Evolutionary conservation across 768 basidiomycete species (phyloP), one percentile per base, ranked within the genome.

Genomic region (Hericium coralloides): DNA sequence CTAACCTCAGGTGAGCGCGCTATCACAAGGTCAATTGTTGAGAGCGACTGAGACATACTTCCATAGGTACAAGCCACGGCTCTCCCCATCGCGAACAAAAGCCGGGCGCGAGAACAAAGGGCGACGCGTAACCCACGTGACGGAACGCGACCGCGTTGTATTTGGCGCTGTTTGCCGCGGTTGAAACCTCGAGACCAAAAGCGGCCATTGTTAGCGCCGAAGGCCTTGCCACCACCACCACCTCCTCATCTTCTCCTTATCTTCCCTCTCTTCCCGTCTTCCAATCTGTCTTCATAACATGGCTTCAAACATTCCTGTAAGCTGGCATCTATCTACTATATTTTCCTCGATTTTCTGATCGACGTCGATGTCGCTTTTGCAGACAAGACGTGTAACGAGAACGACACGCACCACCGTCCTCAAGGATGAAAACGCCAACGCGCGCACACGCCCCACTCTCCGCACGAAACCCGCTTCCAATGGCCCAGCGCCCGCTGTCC

Each of bases 371-470:
- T 1, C 14, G 50, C 23, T 51, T 15, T 38, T 14, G 26, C 6
- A 88, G 87, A 78, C 82, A 56, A 82, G 87, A 63, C 82, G 87
- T 71, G 79, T 79, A 50, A 79, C 81, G 57, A 78, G 83, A 53
- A 72, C 77, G 43, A 75, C 79, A 56, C 80, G 81, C 61, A 71
- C 72, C 23, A 70, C 76, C 55, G 75, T 78, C 50, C 74, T 74
- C 65, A 82, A 81, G 67, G 81, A 84, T 67, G 87, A 89, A 77
- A 89, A 88, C 67, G 81, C 82, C 56, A 82, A 80, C 65, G 81
- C 84, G 53, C 81, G 82, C 57, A 79, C 80, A 69, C 75, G 82
- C 67, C 72, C 81, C 51, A 72, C 76, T 49, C 79, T 84, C 59
- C 84, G 83, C 69, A 74, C 80, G 67, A 85, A 85, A 71, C 77